Evolutionary conservation across 768 basidiomycete genomes (phyloP).

Genomic region (Lactarius sp.): DNA sequence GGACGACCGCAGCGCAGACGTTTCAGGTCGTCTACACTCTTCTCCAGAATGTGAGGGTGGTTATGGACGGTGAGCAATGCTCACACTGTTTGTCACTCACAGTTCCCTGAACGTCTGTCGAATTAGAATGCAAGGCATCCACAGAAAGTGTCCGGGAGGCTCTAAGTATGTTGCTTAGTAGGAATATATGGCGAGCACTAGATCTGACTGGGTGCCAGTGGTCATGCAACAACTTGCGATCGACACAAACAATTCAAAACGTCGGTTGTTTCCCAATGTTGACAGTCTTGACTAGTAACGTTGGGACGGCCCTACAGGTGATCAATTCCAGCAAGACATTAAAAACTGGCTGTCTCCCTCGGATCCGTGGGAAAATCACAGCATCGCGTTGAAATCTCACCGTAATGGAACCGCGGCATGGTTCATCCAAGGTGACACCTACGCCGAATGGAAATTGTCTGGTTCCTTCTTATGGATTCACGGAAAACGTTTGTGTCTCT

Average conservation of each 20-base stretch:
- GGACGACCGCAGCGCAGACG: not conserved
- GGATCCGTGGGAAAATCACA: conserved; percentile 5
- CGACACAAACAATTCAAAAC: not conserved
- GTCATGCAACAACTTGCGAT: too few species aligned
- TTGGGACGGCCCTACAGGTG: not conserved
- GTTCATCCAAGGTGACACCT: not conserved
- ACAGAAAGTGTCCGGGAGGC: too few species aligned
- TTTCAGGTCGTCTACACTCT: not conserved
- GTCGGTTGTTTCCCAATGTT: not conserved
- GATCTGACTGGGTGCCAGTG: too few species aligned
- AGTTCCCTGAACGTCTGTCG: not conserved
- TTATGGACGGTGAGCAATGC: not conserved
- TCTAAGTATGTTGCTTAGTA: too few species aligned
- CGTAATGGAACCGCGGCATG: not conserved
- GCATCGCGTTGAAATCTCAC: not conserved
- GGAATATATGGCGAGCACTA: too few species aligned
- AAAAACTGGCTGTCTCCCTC: not conserved
- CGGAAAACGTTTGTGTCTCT: not conserved
- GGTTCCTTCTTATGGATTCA: conserved; percentile 1
- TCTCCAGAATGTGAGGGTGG: not conserved
- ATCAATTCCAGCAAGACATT: not conserved
- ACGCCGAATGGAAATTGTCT: not conserved
- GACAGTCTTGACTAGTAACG: not conserved
- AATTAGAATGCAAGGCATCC: not conserved
- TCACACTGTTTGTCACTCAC: not conserved